Conservation (phyloP, 148 eudicot genomes). For the Tetragonia tetragonoides region DNA sequence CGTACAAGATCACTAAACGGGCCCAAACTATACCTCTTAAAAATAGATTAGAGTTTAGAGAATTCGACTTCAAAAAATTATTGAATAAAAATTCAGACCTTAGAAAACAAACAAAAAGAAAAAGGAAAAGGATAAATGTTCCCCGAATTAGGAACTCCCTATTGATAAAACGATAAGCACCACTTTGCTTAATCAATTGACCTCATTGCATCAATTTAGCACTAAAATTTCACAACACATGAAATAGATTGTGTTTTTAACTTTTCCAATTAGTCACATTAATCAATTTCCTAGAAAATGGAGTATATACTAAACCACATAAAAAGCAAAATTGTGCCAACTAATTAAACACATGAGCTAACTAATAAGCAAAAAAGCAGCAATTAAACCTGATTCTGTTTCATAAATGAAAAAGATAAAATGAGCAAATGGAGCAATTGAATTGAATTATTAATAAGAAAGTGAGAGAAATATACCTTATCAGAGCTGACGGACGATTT, state of each 20-base stretch:
- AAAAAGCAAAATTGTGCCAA: too few relatives aligned
- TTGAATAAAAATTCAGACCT: too few relatives aligned
- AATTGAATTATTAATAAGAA: neutral
- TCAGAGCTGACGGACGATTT: constrained; percentile 29
- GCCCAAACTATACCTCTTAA: neutral
- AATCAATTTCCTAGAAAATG: neutral
- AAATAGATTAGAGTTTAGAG: neutral
- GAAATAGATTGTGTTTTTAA: too few relatives aligned
- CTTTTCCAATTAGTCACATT: neutral
- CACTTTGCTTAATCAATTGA: neutral
- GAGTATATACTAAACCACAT: too few relatives aligned
- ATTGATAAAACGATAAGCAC: neutral
- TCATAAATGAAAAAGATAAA: too few relatives aligned
- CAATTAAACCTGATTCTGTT: too few relatives aligned
- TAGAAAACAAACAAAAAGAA: too few relatives aligned
- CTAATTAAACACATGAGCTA: too few relatives aligned
- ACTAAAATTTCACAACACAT: too few relatives aligned
- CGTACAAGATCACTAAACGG: neutral
- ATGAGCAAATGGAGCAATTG: too few relatives aligned
- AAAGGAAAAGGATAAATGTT: neutral
- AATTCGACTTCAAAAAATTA: too few relatives aligned
- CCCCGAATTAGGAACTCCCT: neutral
- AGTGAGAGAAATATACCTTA: constrained; percentile 37
- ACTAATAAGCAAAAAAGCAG: too few relatives aligned
- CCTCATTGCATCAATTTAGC: neutral